Evolutionary conservation across 2,329 filamentous ascomycete species (phyloP), one percentile per base, ranked within the genome.

Genomic region (Drechslerella dactyloides): DNA sequence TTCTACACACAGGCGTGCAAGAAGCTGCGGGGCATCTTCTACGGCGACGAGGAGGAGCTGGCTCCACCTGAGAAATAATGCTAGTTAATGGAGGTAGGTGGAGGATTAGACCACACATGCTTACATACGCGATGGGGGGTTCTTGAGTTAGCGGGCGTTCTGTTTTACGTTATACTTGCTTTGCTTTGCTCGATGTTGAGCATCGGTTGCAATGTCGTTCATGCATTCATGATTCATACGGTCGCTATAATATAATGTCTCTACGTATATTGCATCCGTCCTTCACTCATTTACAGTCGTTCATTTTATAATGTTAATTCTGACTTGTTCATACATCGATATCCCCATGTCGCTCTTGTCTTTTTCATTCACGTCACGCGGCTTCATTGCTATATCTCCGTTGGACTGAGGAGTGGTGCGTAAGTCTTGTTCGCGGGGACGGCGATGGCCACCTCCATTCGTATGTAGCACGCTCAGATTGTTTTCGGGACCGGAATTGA

Each of bases 1-100:
- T 79, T 86, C 68, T 88, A 88, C 75, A 75, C 80, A 42, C 80
- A 83, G 73, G 86, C 85, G 52, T 85, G 84, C 70, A 80, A 78
- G 73, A 81, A 82, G 77, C 76, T 87, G 75, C 81, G 79, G 75
- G 79, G 80, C 59, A 82, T 84, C 0, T 81, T 82, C 33, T 73
- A 73, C n/a, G 69, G 69, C 3, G 56, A 58, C 30, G 62, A 73
- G 53, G 69, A 66, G 69, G 69, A 73, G 62, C 52, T 73, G 69
- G 75, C 75, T 68, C 69, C 76, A 68, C 77, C 78, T 51, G 74
- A 73, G 77, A 76, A 76, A 77, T 77, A 73, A 44, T 65, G 65
- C 76, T 76, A 79, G 79, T 79, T 81, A 81, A 33, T 33, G 27
- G 27, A 33, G 27, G 27, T 33, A 33, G 27, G 27, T 33, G 27